Base-by-base conservation (phyloP, 768 basidiomycete species). In the Jaapia argillacea region DNA sequence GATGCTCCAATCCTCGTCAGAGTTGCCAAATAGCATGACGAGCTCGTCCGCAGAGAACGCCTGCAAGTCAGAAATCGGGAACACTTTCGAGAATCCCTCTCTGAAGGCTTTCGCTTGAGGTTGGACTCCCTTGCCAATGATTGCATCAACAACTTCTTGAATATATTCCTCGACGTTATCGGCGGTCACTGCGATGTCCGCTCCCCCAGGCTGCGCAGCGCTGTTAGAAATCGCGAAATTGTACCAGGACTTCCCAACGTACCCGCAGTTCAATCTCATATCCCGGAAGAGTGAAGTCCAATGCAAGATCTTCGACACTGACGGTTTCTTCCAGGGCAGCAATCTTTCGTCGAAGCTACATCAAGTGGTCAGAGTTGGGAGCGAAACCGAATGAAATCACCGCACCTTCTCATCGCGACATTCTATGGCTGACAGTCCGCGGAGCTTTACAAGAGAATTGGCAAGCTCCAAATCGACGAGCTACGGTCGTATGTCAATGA, bases 201-300 rank as follows among this genome's bases (percentile, higher is more conserved):
- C 72, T 23, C 96, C 96, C 26, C 81, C 79, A 28, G 82, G 77
- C 86, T 94, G 43, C 12, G 44, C 24, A 20, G 35, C 3, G 36
- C 16, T 22, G 40, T 18, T 3, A 44, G 54, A 13, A 50, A 47
- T 18, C 20, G 37, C 14, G 22, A 7, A 14, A 13, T 42, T 12
- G 6, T 10, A 10, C 18, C 14, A 43, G 13, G 26, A 12, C 40
- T 27, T n/a, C 10, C 12, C n/a, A n/a, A 61, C 78, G 45, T 57
- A 89, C 91, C 58, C 78, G 77, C 23, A 98, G 72, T 60, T 96
- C 90, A 45, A 98, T 85, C 55, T 92, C 81, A 57, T 94, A 92
- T 12, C 96, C 96, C 6, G 96, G 96, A 14, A 98, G 71, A 5
- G 94, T 97, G 62, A 98, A 99, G 64, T 99, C 96, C 16, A 99